These are phyloP conservation scores for Cyclostephanos invisitatus DNA, from an alignment of 108 stramenopile species.

Conservation along the genomic window DNA sequence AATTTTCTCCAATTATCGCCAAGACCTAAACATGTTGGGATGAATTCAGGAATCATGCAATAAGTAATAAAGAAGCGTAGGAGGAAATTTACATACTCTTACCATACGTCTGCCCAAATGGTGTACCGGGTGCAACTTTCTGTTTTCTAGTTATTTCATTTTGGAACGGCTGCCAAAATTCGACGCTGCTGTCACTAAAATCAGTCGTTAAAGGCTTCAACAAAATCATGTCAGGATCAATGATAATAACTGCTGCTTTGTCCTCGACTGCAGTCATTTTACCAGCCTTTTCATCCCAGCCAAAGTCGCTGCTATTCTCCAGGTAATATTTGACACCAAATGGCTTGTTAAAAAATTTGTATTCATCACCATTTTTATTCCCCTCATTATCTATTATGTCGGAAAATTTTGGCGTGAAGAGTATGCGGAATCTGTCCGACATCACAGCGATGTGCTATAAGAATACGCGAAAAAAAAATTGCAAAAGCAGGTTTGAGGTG, in stretches of 20 bases:
- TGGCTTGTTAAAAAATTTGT: constrained; percentile 92
- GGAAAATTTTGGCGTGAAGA: constrained; percentile 80
- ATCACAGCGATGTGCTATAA: constrained; percentile 48
- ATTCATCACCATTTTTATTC: constrained; percentile 46
- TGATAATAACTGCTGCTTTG: constrained; percentile 73
- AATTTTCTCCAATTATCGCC: constrained; percentile 72
- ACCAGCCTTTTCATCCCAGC: constrained; percentile 38
- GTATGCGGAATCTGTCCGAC: constrained; percentile 60
- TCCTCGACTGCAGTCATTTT: constrained; percentile 38
- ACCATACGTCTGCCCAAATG: constrained; percentile 85
- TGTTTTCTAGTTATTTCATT: constrained; percentile 33
- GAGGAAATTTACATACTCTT: not conserved
- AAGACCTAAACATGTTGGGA: constrained; percentile 19
- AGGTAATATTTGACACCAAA: constrained; percentile 86
- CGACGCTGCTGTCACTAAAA: constrained; percentile 45
- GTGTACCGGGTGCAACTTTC: constrained; percentile 56
- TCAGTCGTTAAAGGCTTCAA: constrained; percentile 71
- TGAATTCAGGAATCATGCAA: not conserved
- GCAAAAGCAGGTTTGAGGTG: not conserved
- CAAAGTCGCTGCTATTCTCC: constrained; percentile 53
- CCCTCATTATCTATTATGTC: constrained; percentile 51
- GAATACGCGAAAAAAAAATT: not conserved
- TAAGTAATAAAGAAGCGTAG: not conserved
- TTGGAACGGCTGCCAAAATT: constrained; percentile 47
- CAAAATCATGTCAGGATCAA: constrained; percentile 96